Evolutionary conservation across 441 rosid species (phyloP), one percentile per base, ranked within the genome.

Genomic region (Pelargonium cotyledonis): DNA sequence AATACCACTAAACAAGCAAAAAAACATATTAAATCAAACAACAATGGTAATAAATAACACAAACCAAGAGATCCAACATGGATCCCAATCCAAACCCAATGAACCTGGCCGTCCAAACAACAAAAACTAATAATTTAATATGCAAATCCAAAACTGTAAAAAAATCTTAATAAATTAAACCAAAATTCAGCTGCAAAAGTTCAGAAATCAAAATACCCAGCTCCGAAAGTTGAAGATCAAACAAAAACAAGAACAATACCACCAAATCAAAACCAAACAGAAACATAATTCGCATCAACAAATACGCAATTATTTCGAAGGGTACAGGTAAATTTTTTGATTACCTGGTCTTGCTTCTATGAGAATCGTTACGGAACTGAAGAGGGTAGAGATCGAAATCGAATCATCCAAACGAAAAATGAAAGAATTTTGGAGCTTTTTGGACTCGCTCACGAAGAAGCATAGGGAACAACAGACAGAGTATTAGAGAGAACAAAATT

Each of bases 81-180:
- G 94, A 89, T 93, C 91, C 96, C 95, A 77, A 85, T 81, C 86
- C 81, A 85, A 49, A 78, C 76, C 75, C 91, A 86, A 75, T 85
- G 95, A 85, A 89, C 84, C 78, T 78, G 66, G 81, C 65, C 85
- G 69, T 19, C 65, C 63, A 69, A 10, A 67, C 69, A 31, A 26
- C 65, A 31, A 69, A 70, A 66, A 70, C 41, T 29, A 66, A 68
- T n/a, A 74, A 31, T 73, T 71, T 49, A 76, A 63, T 31, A 76
- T 23, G 38, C 44, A 75, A 71, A 79, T 18, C 60, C 29, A 57
- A 49, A 60, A 49, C 49, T 21, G 10, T 2, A n/a, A 41, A 65
- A 66, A 57, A 31, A 66, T 68, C 64, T 35, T 8, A 19, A 6
- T 55, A n/a, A 35, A 8, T 18, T 9, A 53, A 44, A 26, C 40